phyloP scores from a whole-genome alignment of 805 yeast genomes.

The Cyberlindnera japonica region DNA sequence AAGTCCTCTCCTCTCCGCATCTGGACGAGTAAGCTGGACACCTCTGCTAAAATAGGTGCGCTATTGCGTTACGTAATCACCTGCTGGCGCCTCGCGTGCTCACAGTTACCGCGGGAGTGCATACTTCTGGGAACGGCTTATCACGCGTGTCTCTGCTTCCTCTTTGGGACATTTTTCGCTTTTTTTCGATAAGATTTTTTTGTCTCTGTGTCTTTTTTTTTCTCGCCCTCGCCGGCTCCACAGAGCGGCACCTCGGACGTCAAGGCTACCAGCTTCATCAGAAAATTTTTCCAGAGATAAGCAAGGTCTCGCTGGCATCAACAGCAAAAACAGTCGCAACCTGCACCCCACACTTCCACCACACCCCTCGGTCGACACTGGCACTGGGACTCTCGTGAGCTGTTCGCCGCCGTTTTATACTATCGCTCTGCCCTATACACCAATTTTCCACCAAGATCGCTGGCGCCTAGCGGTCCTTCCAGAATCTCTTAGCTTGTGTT shows the following conservation, averaged over 20 bases:
- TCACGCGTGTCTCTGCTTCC: conserved; percentile 4
- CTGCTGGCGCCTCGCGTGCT: background rate
- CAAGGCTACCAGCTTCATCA: background rate
- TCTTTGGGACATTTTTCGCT: background rate
- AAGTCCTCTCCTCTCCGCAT: too few species aligned
- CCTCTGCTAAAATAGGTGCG: too few species aligned
- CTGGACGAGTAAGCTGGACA: conserved; percentile 4
- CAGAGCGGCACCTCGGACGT: background rate
- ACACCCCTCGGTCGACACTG: background rate
- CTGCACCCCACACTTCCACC: background rate
- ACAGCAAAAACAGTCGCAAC: background rate
- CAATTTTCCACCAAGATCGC: too few species aligned
- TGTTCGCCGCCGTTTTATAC: too few species aligned
- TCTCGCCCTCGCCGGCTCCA: conserved; percentile 5
- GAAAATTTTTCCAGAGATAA: background rate
- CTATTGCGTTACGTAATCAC: too few species aligned
- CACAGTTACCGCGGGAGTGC: conserved; percentile 1
- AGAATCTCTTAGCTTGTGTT: too few species aligned
- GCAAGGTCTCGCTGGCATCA: background rate
- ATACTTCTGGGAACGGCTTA: conserved; percentile 8
- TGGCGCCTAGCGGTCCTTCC: too few species aligned
- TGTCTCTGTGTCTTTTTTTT: background rate
- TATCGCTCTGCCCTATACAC: too few species aligned
- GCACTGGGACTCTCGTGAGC: too few species aligned
- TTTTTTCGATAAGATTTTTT: conserved; percentile 13